These are phyloP conservation scores for Candida saitoana DNA, from an alignment of 805 yeast genomes.

Conservation along the genomic window DNA sequence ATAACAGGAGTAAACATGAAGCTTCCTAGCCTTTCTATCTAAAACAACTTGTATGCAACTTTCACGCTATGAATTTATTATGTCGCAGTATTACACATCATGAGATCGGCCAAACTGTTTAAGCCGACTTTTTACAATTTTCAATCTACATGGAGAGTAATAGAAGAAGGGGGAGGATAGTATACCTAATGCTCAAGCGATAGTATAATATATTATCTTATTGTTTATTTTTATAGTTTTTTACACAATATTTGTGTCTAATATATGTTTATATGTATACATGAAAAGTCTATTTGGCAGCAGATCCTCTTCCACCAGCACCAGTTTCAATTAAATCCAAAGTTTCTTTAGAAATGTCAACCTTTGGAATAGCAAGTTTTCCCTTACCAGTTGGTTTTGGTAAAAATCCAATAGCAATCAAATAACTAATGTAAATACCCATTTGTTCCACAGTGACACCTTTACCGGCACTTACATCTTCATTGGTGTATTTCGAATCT, in stretches of 20 bases:
- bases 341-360: constrained; percentile 54
- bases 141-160: too few species aligned
- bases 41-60: too few species aligned
- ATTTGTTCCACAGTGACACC: constrained; percentile 69
- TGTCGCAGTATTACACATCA: too few species aligned
- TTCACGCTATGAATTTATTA: too few species aligned
- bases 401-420: constrained; percentile 76
- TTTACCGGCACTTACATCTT: constrained; percentile 62
- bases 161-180: too few species aligned
- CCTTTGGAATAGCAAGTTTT: constrained; percentile 46
- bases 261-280: too few species aligned
- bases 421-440: constrained; percentile 76
- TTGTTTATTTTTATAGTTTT: too few species aligned
- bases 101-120: not conserved
- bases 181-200: too few species aligned
- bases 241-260: too few species aligned
- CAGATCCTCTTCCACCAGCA: constrained; percentile 72
- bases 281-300: constrained; percentile 33
- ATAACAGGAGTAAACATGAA: not conserved
- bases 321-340: constrained; percentile 55
- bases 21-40: too few species aligned
- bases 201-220: too few species aligned
- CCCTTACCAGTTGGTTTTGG: constrained; percentile 53
- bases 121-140: not conserved
- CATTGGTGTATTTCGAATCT: constrained; percentile 62